Evolutionary conservation across 2,329 filamentous ascomycete species (phyloP).

Genomic region (Moelleriella libera): DNA sequence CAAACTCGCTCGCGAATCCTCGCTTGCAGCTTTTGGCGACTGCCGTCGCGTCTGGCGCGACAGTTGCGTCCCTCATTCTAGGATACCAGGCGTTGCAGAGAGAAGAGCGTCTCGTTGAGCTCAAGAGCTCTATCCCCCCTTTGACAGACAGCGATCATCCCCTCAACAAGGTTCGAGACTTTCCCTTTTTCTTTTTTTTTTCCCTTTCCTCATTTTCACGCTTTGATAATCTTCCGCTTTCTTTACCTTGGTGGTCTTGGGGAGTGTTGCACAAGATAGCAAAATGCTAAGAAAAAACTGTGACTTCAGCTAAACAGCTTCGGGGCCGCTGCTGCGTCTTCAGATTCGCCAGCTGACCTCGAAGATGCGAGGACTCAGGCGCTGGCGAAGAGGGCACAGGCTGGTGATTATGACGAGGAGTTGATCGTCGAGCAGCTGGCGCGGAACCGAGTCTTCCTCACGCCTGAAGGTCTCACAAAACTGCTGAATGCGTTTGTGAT

Average conservation of each 20-base stretch:
- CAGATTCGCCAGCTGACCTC: slow-evolving; percentile 31
- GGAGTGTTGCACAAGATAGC: too few relatives aligned
- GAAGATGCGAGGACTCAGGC: slow-evolving; percentile 47
- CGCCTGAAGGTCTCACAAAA: slow-evolving; percentile 63
- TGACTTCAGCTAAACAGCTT: slow-evolving; percentile 41
- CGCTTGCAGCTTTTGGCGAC: slow-evolving; percentile 54
- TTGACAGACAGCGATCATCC: slow-evolving; percentile 7
- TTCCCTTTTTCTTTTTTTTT: too few relatives aligned
- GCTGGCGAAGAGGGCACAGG: slow-evolving; percentile 44
- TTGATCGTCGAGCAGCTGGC: slow-evolving; percentile 90
- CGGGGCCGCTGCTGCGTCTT: slow-evolving; percentile 29
- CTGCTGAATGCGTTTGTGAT: slow-evolving; percentile 74
- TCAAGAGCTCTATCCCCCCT: slow-evolving; percentile 46
- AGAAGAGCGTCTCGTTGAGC: slow-evolving; percentile 35
- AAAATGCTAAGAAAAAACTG: slow-evolving; percentile 1
- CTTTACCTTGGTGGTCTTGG: too few relatives aligned
- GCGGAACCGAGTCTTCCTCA: slow-evolving; percentile 83
- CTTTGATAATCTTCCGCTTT: background rate
- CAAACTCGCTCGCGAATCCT: slow-evolving; percentile 28
- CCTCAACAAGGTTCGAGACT: slow-evolving; percentile 7
- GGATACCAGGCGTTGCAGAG: slow-evolving; percentile 47
- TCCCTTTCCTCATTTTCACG: too few relatives aligned
- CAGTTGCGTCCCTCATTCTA: slow-evolving; percentile 45
- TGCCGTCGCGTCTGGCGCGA: slow-evolving; percentile 48
- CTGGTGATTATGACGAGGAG: slow-evolving; percentile 56